phyloP scores from a whole-genome alignment of 768 basidiomycete species.

The Austroboletus eburneus region DNA sequence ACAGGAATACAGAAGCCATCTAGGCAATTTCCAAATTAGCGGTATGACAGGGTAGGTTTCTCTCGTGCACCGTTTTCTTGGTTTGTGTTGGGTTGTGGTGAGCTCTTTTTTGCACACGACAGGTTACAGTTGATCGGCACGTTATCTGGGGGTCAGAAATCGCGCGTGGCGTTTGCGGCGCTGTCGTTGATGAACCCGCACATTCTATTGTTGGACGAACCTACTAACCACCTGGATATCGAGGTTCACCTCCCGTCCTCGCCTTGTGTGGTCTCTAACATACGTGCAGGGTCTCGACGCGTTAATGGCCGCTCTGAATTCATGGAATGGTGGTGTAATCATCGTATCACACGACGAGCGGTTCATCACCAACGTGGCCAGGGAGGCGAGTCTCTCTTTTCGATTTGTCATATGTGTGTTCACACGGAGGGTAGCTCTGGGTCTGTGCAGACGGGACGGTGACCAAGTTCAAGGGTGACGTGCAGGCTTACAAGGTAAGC shows the following conservation, averaged over 20 bases:
- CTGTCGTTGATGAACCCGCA: constrained; percentile 87
- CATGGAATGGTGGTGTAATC: constrained; percentile 90
- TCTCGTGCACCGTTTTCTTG: neutral
- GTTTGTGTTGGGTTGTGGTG: neutral
- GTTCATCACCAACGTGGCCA: constrained; percentile 87
- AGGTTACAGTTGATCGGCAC: constrained; percentile 89
- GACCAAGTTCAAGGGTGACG: constrained; percentile 83
- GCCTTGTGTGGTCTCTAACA: constrained; percentile 3
- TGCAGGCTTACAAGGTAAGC: constrained; percentile 83
- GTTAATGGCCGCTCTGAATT: constrained; percentile 73
- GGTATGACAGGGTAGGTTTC: constrained; percentile 81
- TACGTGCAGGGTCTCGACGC: constrained; percentile 86
- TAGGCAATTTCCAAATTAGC: constrained; percentile 97
- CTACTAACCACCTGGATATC: constrained; percentile 95
- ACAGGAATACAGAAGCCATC: constrained; percentile 92
- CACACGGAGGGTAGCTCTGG: constrained; percentile 61
- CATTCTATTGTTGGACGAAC: constrained; percentile 92
- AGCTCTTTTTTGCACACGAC: neutral
- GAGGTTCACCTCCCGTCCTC: constrained; percentile 58
- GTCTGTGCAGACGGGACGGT: constrained; percentile 86
- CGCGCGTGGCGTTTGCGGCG: constrained; percentile 88
- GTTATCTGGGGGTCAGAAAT: constrained; percentile 93
- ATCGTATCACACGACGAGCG: constrained; percentile 94
- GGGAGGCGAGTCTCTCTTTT: constrained; percentile 48
- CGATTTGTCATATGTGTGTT: neutral